Percentiles rank a stretch among this genome's conserved stretches.
These are phyloP conservation scores for Aspergillus fructus DNA, from an alignment of 2,329 filamentous ascomycete genomes.

Conservation along the genomic window DNA sequence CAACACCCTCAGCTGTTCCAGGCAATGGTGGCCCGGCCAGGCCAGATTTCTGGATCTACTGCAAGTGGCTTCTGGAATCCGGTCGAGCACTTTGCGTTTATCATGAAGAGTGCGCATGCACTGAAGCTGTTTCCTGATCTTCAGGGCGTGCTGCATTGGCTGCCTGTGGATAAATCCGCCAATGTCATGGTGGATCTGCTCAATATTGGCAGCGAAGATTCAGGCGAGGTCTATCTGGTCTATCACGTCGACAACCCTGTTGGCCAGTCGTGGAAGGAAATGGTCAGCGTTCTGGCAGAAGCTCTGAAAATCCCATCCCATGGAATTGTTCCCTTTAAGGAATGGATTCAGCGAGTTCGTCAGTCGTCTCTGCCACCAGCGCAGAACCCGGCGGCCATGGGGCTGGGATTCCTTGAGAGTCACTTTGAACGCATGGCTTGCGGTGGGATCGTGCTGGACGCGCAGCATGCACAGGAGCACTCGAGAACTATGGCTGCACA, in stretches of 20 bases:
- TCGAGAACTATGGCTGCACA: conserved; percentile 22
- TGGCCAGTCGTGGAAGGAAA: conserved; percentile 42
- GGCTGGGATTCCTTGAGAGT: conserved; percentile 31
- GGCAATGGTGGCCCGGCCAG: conserved; percentile 46
- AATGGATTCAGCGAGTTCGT: conserved; percentile 41
- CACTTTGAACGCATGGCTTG: conserved; percentile 47
- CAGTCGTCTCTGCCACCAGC: conserved; percentile 12
- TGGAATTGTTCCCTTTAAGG: conserved; percentile 37
- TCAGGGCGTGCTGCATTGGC: conserved; percentile 45
- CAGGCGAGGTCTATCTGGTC: conserved; percentile 28
- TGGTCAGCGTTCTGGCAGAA: conserved; percentile 33
- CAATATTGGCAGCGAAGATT: not conserved
- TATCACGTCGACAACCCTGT: conserved; percentile 51
- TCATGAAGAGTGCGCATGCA: conserved; percentile 53
- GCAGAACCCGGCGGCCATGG: conserved; percentile 25
- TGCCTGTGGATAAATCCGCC: conserved; percentile 46
- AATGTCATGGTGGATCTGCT: conserved; percentile 35
- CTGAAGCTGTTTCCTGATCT: conserved; percentile 45
- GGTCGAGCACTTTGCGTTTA: conserved; percentile 51
- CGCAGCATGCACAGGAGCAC: conserved; percentile 34
- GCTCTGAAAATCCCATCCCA: conserved; percentile 31
- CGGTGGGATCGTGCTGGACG: conserved; percentile 45
- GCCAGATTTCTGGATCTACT: conserved; percentile 54
- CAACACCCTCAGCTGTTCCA: conserved; percentile 43
- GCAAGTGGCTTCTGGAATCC: conserved; percentile 56